These are phyloP conservation scores for Angomonas ambiguus DNA, from an alignment of 208 protist genomes.

Conservation along the genomic window DNA sequence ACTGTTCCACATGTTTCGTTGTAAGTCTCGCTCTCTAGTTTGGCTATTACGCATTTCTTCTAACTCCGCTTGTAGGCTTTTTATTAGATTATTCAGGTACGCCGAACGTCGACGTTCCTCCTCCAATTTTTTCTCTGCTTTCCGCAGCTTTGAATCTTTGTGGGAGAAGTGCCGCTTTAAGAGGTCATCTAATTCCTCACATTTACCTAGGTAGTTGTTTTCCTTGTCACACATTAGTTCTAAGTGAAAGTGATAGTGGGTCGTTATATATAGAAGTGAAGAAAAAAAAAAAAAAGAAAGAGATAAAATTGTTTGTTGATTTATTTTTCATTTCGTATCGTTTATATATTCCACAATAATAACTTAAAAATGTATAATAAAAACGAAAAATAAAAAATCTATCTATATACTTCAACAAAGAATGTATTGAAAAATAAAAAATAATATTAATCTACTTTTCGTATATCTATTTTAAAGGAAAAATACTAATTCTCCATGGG, in stretches of 20 bases:
- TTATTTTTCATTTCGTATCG: background rate
- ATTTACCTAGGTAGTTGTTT: slow-evolving; percentile 19
- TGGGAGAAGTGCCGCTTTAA: slow-evolving; percentile 26
- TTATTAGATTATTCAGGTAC: background rate
- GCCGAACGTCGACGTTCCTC: background rate
- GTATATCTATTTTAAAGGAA: background rate
- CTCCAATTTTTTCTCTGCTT: slow-evolving; percentile 12
- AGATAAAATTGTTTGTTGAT: slow-evolving; percentile 2
- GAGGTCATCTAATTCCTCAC: slow-evolving; percentile 30
- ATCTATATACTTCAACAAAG: background rate
- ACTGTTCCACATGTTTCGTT: background rate
- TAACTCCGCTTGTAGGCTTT: background rate
- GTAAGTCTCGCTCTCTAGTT: background rate
- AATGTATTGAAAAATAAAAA: no score
- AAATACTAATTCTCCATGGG: background rate
- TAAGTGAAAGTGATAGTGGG: background rate
- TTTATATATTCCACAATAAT: slow-evolving; percentile 12
- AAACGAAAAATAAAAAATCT: slow-evolving; percentile 7
- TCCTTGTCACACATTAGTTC: background rate
- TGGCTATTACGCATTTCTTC: background rate
- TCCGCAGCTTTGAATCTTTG: slow-evolving; percentile 19
- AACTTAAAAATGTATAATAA: background rate
- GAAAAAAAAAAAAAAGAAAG: slow-evolving; percentile 12
- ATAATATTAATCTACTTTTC: slow-evolving; percentile 9
- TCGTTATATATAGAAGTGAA: background rate